These are phyloP conservation scores for Aspergillus puulaauensis DNA, from an alignment of 2,329 filamentous ascomycete genomes.

Conservation along the genomic window DNA sequence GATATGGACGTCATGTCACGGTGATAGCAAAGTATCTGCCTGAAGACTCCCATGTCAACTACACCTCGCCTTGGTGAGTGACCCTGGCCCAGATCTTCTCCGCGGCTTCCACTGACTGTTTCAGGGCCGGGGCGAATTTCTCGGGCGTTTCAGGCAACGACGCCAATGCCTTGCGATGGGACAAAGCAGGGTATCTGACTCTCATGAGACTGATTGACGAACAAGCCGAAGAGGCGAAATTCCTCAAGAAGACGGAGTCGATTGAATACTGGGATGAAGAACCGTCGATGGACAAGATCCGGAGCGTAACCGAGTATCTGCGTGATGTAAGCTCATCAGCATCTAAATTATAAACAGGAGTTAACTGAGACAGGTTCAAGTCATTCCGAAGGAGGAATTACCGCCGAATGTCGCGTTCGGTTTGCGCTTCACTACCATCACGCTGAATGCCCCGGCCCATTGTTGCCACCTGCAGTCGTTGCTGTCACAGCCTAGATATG, in stretches of 20 bases:
- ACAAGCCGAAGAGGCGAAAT: slow-evolving; percentile 30
- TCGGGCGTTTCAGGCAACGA: slow-evolving; percentile 46
- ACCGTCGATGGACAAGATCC: slow-evolving; percentile 42
- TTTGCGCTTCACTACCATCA: slow-evolving; percentile 38
- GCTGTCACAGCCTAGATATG: slow-evolving; percentile 5
- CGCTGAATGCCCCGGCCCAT: slow-evolving; percentile 41
- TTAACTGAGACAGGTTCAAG: neutral
- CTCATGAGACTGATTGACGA: slow-evolving; percentile 38
- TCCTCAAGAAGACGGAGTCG: slow-evolving; percentile 39
- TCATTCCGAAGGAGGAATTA: neutral
- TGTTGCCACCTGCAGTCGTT: slow-evolving; percentile 29
- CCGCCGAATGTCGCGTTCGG: slow-evolving; percentile 33
- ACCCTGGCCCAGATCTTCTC: neutral
- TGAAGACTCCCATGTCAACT: slow-evolving; percentile 39
- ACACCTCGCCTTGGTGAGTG: slow-evolving; percentile 44
- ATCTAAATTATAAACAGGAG: neutral
- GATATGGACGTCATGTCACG: slow-evolving; percentile 22
- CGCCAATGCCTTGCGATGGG: slow-evolving; percentile 45
- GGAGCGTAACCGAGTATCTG: slow-evolving; percentile 42
- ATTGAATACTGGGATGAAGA: slow-evolving; percentile 45
- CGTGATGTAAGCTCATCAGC: slow-evolving; percentile 17
- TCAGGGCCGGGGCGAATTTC: slow-evolving; percentile 47
- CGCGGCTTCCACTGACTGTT: neutral
- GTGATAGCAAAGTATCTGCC: slow-evolving; percentile 44
- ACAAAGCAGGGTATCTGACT: slow-evolving; percentile 37